These are phyloP conservation scores for Cercospora zeina DNA, from an alignment of 2,329 filamentous ascomycete genomes.

Conservation along the genomic window DNA sequence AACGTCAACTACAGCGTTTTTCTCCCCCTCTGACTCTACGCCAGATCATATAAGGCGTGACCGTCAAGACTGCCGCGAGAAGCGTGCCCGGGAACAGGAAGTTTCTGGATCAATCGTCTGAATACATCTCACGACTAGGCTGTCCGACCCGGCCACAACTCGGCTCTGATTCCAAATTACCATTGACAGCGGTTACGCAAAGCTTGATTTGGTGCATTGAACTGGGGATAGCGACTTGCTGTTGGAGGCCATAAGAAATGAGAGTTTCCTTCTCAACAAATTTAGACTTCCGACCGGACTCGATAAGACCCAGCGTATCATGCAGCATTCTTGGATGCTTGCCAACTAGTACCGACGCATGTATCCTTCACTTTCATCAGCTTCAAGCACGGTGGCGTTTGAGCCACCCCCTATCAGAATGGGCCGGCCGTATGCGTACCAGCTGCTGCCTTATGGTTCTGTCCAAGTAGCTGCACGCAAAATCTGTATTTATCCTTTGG, in stretches of 20 bases:
- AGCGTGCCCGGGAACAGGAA: not conserved
- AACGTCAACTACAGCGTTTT: not conserved
- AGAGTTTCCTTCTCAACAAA: not conserved
- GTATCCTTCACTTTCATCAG: not conserved
- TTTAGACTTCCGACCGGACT: not conserved
- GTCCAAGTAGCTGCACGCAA: constrained; percentile 5
- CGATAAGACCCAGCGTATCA: not conserved
- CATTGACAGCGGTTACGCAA: constrained; percentile 1
- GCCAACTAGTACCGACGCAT: not conserved
- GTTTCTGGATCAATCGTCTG: not conserved
- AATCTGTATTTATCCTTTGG: not conserved
- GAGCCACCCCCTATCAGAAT: constrained; percentile 2
- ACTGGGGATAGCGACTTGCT: not conserved
- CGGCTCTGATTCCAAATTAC: not conserved
- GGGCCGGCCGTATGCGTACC: not conserved
- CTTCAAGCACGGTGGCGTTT: not conserved
- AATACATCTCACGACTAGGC: not conserved
- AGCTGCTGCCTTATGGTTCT: not conserved
- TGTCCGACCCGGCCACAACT: not conserved
- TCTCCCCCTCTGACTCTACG: not conserved
- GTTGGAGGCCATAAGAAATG: not conserved
- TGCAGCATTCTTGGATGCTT: constrained; percentile 1
- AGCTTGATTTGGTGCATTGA: not conserved
- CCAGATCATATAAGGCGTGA: not conserved
- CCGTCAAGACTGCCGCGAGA: not conserved